A percentile compares a stretch with the other conserved stretches of the same genome.
Conservation (phyloP, 495 filamentous ascomycete genomes). For the Chaetomidium leptoderma region DNA sequence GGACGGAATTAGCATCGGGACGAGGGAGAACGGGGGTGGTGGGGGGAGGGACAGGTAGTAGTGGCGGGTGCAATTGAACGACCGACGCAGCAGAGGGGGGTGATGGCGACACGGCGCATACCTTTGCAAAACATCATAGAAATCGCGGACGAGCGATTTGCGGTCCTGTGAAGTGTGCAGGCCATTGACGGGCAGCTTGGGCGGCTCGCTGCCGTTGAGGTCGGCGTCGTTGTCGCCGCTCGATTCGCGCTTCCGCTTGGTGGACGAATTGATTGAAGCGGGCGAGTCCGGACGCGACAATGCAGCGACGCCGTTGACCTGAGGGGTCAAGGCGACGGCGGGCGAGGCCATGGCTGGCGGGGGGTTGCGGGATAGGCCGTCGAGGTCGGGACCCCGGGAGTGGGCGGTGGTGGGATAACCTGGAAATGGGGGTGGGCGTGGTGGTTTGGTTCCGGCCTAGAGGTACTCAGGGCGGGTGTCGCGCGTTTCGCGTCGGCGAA, state of each 20-base stretch:
- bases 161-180: slow-evolving; percentile 20
- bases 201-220: slow-evolving; percentile 24
- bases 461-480: no score
- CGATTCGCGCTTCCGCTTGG: slow-evolving; percentile 55
- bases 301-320: slow-evolving; percentile 40
- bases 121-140: slow-evolving; percentile 44
- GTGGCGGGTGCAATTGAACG: slow-evolving; percentile 4
- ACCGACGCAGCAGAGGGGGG: slow-evolving; percentile 2
- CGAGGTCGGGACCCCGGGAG: slow-evolving; percentile 11
- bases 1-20: slow-evolving; percentile 15
- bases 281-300: slow-evolving; percentile 40
- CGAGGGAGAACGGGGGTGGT: no score
- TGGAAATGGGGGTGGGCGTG: slow-evolving; percentile 16
- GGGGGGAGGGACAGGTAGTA: background rate
- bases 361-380: slow-evolving; percentile 13
- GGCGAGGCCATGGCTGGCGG: slow-evolving; percentile 41
- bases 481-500: slow-evolving; percentile 42
- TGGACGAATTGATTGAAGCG: slow-evolving; percentile 37
- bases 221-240: slow-evolving; percentile 37
- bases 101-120: slow-evolving; percentile 26
- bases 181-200: slow-evolving; percentile 31
- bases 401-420: slow-evolving; percentile 22
- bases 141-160: slow-evolving; percentile 37
- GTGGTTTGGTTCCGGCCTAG: slow-evolving; percentile 22
- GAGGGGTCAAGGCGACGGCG: slow-evolving; percentile 36